A percentile compares a stretch with the other conserved stretches of the same genome.
Conservation (phyloP, 2,329 filamentous ascomycete species). For the Colletotrichum salicis region DNA sequence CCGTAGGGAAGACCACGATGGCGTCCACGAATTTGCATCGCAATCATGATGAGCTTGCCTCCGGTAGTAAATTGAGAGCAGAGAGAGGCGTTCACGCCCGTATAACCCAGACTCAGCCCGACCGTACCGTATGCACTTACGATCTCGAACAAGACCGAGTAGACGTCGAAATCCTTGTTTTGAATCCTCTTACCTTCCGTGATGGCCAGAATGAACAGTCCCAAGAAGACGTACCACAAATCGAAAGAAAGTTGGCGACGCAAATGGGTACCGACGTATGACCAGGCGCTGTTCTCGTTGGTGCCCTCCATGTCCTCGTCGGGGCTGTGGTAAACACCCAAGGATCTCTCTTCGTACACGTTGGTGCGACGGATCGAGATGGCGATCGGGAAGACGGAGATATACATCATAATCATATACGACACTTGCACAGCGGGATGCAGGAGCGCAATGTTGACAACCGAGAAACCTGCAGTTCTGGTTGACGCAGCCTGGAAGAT, state of each 20-base stretch:
- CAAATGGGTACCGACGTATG: conserved; percentile 91
- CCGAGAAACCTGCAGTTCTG: conserved; percentile 88
- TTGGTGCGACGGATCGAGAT: conserved; percentile 95
- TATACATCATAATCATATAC: conserved; percentile 99
- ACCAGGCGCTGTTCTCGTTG: conserved; percentile 70
- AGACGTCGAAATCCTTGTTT: conserved; percentile 72
- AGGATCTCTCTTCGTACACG: conserved; percentile 91
- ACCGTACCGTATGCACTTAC: conserved; percentile 95
- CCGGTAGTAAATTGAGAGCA: conserved; percentile 82
- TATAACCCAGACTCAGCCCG: conserved; percentile 87
- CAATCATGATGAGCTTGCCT: conserved; percentile 75
- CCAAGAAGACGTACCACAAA: conserved; percentile 95
- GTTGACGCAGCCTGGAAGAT: conserved; percentile 92
- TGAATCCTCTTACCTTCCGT: conserved; percentile 81
- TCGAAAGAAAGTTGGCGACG: conserved; percentile 95
- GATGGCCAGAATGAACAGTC: conserved; percentile 92
- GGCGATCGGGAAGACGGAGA: conserved; percentile 95
- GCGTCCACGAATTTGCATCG: conserved; percentile 76
- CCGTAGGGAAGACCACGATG: conserved; percentile 76
- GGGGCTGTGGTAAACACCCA: conserved; percentile 75
- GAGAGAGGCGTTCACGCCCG: conserved; percentile 80
- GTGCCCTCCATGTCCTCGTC: conserved; percentile 60
- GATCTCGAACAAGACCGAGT: conserved; percentile 82
- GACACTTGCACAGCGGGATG: conserved; percentile 94
- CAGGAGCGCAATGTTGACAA: conserved; percentile 79